A percentile compares a stretch with the other conserved stretches of the same genome.
These are phyloP conservation scores for Vitis hybrid DNA, from an alignment of 177 flowering plant species.

Conservation along the genomic window DNA sequence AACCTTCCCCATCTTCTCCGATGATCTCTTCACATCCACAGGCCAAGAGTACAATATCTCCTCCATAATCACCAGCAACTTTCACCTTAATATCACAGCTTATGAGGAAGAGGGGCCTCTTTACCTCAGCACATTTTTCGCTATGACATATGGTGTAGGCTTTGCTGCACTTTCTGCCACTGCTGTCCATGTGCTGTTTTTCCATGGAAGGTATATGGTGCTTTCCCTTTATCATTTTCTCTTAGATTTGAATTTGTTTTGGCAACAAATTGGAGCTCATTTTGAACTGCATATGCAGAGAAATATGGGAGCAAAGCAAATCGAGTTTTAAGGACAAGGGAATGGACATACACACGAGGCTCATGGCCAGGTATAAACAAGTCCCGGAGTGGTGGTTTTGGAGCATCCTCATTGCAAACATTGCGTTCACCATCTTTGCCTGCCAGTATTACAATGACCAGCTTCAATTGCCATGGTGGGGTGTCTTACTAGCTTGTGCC, in stretches of 20 bases:
- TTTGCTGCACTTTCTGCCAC: slow-evolving; percentile 75
- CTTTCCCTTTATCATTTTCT: no score
- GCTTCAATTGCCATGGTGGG: slow-evolving; percentile 94
- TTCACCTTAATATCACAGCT: slow-evolving; percentile 54
- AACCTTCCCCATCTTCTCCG: slow-evolving; percentile 67
- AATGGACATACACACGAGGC: slow-evolving; percentile 73
- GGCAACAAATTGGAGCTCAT: no score
- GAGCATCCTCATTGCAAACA: slow-evolving; percentile 47
- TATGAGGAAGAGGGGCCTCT: slow-evolving; percentile 57
- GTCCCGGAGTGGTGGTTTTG: slow-evolving; percentile 89
- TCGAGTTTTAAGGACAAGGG: slow-evolving; percentile 55
- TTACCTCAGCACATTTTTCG: slow-evolving; percentile 67
- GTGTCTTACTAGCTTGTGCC: slow-evolving; percentile 68
- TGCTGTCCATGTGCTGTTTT: slow-evolving; percentile 56
- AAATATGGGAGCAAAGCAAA: slow-evolving; percentile 72
- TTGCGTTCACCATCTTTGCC: slow-evolving; percentile 54
- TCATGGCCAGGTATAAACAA: slow-evolving; percentile 69
- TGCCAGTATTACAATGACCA: slow-evolving; percentile 66
- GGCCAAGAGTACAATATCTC: slow-evolving; percentile 55
- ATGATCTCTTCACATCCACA: slow-evolving; percentile 39
- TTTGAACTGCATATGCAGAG: slow-evolving; percentile 33
- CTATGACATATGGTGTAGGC: slow-evolving; percentile 70
- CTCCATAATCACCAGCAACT: slow-evolving; percentile 51
- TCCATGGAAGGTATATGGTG: slow-evolving; percentile 64
- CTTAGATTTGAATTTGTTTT: no score